Base-by-base conservation (phyloP, 345 rosid species). In the Aquilaria yunnanensis region DNA sequence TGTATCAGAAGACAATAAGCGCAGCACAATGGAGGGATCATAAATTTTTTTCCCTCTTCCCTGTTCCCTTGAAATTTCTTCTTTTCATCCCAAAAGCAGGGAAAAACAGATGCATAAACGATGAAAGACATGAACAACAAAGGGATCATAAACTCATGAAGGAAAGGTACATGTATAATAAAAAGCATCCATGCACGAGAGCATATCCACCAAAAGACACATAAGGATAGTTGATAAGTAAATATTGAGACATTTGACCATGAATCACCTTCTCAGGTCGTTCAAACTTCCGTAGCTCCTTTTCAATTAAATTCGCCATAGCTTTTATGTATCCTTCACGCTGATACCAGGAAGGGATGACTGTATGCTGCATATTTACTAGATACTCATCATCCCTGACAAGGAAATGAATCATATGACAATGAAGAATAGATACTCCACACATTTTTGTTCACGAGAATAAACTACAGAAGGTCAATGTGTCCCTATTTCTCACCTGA, bases 331-430 rank as follows among this genome's bases (percentile, higher is more conserved):
- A 94, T 64, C 99, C 99, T 67, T 94, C 96, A 41, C 99, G 95
- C 74, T 94, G 99, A 71, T 94, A 94, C 99, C 99, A 94, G 5
- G 99, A 94, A 58, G 99, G 99, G 65, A 94, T 94, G 68, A 94
- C 97, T 3, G 97, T 93, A 68, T 93, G 99, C 71, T 88, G 97
- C 99, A 93, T 93, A 82, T 86, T 93, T 48, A 88, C 97, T 60
- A 93, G 92, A 77, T 93, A 93, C 70, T 90, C 99, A 76, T 93
- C 99, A 72, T 90, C 94, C 84, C 99, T 93, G 77, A 63, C 10
- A 55, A 67, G 65, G 9, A 68, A 70, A 77, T 58, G 31, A 60
- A 70, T 59, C 49, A 69, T 10, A 14, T 63, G 61, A 64, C 64
- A 64, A 71, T 67, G 64, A 56, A 69, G n/a, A 14, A 29, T 37